Evolutionary conservation across 495 filamentous ascomycete genomes (phyloP).

Genomic region (Lophiostoma macrostomum): DNA sequence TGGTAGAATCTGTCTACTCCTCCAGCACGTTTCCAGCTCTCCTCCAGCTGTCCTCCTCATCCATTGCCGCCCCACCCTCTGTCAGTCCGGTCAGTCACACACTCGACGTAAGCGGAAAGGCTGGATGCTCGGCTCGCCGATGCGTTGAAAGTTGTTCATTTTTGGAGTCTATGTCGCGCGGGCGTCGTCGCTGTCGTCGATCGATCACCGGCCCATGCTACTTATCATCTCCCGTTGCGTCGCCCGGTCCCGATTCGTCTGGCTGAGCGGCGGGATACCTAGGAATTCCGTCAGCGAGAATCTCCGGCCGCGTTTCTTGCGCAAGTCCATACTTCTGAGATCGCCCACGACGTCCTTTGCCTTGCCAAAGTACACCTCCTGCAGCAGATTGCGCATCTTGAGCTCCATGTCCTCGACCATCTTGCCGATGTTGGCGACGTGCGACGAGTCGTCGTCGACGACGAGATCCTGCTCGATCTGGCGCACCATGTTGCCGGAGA

Average conservation of each 20-base stretch:
- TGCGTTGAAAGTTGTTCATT: neutral
- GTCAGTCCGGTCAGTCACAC: too few relatives aligned
- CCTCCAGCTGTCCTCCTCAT: too few relatives aligned
- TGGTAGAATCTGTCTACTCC: too few relatives aligned
- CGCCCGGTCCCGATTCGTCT: slow-evolving; percentile 79
- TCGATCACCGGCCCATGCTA: slow-evolving; percentile 56
- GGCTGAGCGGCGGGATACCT: slow-evolving; percentile 76
- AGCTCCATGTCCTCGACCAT: slow-evolving; percentile 99
- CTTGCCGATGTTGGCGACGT: slow-evolving; percentile 89
- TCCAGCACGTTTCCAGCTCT: too few relatives aligned
- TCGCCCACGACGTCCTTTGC: slow-evolving; percentile 99
- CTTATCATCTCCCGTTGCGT: slow-evolving; percentile 90
- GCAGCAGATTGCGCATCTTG: slow-evolving; percentile 97
- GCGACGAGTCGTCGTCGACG: slow-evolving; percentile 84
- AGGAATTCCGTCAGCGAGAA: slow-evolving; percentile 7
- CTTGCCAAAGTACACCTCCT: slow-evolving; percentile 99
- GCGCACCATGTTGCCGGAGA: slow-evolving; percentile 95
- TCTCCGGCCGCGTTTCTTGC: slow-evolving; percentile 1
- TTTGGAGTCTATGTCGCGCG: neutral
- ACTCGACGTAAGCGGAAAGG: too few relatives aligned
- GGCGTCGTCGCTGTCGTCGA: neutral
- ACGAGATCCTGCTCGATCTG: slow-evolving; percentile 89
- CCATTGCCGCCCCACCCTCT: too few relatives aligned
- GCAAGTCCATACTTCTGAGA: slow-evolving; percentile 66
- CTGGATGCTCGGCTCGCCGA: too few relatives aligned